Base-by-base conservation (phyloP, 2,329 filamentous ascomycete species). In the Cladosporium sp. region DNA sequence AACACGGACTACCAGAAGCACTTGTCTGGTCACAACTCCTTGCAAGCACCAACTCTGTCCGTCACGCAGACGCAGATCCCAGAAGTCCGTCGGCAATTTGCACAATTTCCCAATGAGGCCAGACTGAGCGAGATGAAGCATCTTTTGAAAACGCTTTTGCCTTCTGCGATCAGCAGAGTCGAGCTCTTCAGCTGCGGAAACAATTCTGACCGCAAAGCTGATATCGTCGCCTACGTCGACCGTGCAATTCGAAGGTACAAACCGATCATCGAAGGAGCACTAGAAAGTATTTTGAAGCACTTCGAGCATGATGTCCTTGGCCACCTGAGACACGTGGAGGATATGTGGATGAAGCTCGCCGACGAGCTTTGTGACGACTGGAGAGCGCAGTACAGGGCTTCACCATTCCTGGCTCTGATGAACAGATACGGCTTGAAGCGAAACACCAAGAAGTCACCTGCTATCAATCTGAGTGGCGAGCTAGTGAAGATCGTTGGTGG, bases 31-130 rank as follows among this genome's bases (percentile, higher is more conserved):
- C 59, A 61, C 36, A 20, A 35, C 1, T 12, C 39, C 1, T 20
- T 44, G 1, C 44, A 60, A 2, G 34, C 36, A 3, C 64, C 64
- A 4, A n/a, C 44, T 1, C 48, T 65, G 2, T 42, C 58, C 7
- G 49, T 64, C 6, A 56, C 63, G 37, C 40, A 58, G 37, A 66
- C 64, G 0, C 28, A 53, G 4, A 56, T 63, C 25, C 60, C 62
- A 5, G 44, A 36, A 1, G 37, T 64, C 4, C 58, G 60, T 10
- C 2, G 22, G 0, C 28, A 48, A 13, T 32, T 63, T 13, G 58
- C 34, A 5, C 4, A 42, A 5, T 20, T 58, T 6, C 62, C 63
- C 4, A 58, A 51, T 17, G 57, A 61, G n/a, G 59, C 47, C 5
- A 42, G 58, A 6, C 58, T 62, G 24, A 63, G 62, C 19, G 58